These are phyloP conservation scores for Coffea humblotiana DNA, from an alignment of 305 asterid species.

Conservation along the genomic window DNA sequence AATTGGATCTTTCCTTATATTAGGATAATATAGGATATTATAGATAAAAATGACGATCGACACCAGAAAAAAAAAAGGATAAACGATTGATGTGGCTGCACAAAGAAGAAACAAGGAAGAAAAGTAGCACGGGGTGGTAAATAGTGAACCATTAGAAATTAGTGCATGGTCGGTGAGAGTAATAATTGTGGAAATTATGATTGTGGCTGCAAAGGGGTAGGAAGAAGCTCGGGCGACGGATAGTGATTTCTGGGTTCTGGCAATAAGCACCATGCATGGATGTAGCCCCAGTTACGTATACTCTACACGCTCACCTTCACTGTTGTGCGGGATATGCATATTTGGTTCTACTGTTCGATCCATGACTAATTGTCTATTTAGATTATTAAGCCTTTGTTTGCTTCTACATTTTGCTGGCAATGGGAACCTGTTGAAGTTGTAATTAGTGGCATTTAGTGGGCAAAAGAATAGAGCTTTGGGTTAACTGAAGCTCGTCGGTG, in stretches of 20 bases:
- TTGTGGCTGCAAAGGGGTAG: background rate
- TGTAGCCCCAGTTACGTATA: background rate
- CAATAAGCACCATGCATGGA: too few relatives aligned
- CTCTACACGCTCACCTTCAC: background rate
- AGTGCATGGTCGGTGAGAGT: constrained; percentile 9
- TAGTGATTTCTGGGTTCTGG: background rate
- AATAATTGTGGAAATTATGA: constrained; percentile 1
- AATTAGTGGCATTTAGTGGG: background rate
- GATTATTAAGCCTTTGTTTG: background rate
- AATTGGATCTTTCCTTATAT: too few relatives aligned
- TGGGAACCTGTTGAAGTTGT: background rate
- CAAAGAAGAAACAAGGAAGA: too few relatives aligned
- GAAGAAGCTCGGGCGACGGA: background rate
- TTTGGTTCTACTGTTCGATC: background rate
- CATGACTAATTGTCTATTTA: background rate
- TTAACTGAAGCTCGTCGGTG: background rate
- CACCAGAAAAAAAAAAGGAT: too few relatives aligned
- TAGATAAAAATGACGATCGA: too few relatives aligned
- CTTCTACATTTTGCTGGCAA: background rate
- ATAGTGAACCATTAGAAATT: background rate
- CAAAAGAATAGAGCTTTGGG: background rate
- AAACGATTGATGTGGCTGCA: too few relatives aligned
- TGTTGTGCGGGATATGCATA: too few relatives aligned
- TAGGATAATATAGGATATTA: too few relatives aligned
- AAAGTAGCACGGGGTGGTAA: background rate